Evolutionary conservation across 192 early-diverging fungal genomes (phyloP).

Genomic region (Gamsiella multidivaricata): DNA sequence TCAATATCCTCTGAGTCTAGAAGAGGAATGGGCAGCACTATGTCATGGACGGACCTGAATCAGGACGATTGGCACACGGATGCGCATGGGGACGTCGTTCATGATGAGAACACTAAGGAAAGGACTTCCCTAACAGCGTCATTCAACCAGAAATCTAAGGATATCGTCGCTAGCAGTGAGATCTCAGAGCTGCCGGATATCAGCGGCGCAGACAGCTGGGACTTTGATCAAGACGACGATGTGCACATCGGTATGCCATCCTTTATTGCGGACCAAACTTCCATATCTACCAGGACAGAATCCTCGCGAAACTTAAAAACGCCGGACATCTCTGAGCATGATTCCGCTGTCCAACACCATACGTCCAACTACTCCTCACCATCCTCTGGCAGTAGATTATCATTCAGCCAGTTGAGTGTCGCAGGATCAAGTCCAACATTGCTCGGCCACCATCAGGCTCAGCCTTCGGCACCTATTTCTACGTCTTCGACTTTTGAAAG

Average conservation of each 20-base stretch:
- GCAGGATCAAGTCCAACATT: conserved; percentile 13
- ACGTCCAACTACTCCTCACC: conserved; percentile 8
- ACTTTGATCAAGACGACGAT: conserved; percentile 37
- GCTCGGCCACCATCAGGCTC: neutral
- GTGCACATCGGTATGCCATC: neutral
- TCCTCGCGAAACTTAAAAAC: conserved; percentile 14
- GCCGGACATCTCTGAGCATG: conserved; percentile 17
- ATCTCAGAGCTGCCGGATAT: conserved; percentile 28
- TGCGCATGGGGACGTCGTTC: neutral
- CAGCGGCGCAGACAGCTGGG: conserved; percentile 45
- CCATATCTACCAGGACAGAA: neutral
- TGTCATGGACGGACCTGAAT: conserved; percentile 48
- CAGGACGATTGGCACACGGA: conserved; percentile 33
- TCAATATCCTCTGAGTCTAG: neutral
- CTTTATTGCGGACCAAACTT: neutral
- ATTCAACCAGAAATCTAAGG: neutral
- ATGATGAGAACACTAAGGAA: neutral
- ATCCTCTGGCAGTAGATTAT: neutral
- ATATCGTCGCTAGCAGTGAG: neutral
- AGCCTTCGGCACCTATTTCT: neutral
- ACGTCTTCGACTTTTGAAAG: neutral
- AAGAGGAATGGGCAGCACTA: conserved; percentile 1
- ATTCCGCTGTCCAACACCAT: neutral
- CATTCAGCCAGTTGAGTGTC: conserved; percentile 17
- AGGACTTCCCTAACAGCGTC: neutral